Conservation (phyloP, 805 yeast species). For the Wickerhamomyces hampshirensis region DNA sequence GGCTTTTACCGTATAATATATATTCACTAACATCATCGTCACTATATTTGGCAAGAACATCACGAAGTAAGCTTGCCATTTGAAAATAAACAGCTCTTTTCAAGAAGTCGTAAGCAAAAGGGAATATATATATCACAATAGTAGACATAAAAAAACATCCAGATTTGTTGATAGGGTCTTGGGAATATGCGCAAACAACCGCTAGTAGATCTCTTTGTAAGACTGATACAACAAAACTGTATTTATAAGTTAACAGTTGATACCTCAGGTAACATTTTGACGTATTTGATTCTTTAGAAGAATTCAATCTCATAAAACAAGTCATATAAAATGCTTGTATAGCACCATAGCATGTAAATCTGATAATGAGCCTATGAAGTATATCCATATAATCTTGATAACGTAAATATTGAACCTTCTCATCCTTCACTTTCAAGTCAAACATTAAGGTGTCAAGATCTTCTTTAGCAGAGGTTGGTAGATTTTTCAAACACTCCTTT, state of each 20-base stretch:
- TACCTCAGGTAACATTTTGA: background rate
- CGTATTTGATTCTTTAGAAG: background rate
- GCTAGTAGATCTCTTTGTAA: background rate
- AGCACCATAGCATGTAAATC: background rate
- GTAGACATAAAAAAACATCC: background rate
- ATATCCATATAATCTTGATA: background rate
- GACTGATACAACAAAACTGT: background rate
- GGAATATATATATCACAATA: background rate
- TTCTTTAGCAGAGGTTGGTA: background rate
- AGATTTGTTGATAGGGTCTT: background rate
- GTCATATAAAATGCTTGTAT: background rate
- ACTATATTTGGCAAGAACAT: too few relatives aligned
- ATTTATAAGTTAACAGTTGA: background rate
- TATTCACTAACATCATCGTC: background rate
- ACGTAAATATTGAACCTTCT: background rate
- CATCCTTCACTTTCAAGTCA: background rate
- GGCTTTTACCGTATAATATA: background rate
- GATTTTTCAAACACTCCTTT: background rate
- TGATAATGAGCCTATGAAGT: background rate
- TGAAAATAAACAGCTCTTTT: background rate
- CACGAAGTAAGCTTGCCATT: background rate
- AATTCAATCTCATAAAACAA: background rate
- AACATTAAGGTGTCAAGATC: background rate
- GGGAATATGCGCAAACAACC: background rate
- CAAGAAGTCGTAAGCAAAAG: background rate